Conservation (phyloP, 352 stramenopile genomes). For the Globisporangium nunn region DNA sequence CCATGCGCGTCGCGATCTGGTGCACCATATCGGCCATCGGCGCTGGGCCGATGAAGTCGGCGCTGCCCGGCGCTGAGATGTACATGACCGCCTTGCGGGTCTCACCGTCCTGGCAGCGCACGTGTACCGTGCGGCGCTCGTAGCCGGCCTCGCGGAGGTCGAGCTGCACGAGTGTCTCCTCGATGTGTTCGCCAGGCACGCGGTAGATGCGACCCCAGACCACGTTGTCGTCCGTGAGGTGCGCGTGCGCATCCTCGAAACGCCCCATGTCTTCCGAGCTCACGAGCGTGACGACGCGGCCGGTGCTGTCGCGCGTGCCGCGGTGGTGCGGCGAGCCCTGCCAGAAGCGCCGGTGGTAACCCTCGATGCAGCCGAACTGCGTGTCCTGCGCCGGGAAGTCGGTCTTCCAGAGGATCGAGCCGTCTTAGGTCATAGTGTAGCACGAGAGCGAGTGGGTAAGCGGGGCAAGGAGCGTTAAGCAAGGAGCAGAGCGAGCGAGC, state of each 20-base stretch:
- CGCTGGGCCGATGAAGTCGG: slow-evolving; percentile 74
- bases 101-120: slow-evolving; percentile 68
- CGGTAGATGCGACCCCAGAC: slow-evolving; percentile 86
- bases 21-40: slow-evolving; percentile 69
- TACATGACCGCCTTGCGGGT: slow-evolving; percentile 73
- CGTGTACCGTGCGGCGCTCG: slow-evolving; percentile 66
- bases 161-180: slow-evolving; percentile 66
- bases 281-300: slow-evolving; percentile 84
- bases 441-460: too few species aligned
- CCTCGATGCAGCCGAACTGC: slow-evolving; percentile 52
- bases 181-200: slow-evolving; percentile 67
- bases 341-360: slow-evolving; percentile 86
- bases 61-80: slow-evolving; percentile 74
- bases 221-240: slow-evolving; percentile 51
- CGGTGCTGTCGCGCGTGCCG: slow-evolving; percentile 65
- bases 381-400: slow-evolving; percentile 24
- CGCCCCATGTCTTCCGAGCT: slow-evolving; percentile 64
- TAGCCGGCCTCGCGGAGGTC: slow-evolving; percentile 84
- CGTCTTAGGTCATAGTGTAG: slow-evolving; percentile 1
- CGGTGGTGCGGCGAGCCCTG: slow-evolving; percentile 85
- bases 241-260: slow-evolving; percentile 63
- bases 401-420: slow-evolving; percentile 28
- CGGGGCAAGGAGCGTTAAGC: too few species aligned
- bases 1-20: slow-evolving; percentile 64
- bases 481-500: too few species aligned